Conservation (phyloP, 2,329 filamentous ascomycete species). For the Aspergillus puulaauensis region DNA sequence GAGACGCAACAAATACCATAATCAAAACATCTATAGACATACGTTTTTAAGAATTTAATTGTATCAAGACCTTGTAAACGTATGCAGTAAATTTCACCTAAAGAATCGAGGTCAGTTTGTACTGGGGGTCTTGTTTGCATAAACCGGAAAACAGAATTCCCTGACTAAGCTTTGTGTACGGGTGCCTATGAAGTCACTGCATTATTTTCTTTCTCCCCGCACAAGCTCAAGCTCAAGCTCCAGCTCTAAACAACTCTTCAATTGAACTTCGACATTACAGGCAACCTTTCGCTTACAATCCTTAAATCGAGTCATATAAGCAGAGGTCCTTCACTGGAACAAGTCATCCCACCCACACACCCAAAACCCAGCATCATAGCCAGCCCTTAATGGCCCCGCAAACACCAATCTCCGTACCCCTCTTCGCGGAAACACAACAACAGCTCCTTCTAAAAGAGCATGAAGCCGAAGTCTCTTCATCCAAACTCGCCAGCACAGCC, state of each 20-base stretch:
- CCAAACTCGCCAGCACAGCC: constrained; percentile 40
- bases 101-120: neutral
- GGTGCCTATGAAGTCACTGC: constrained; percentile 2
- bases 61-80: neutral
- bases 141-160: neutral
- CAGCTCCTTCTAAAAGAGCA: constrained; percentile 45
- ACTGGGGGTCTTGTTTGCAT: neutral
- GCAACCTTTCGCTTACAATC: neutral
- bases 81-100: neutral
- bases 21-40: too few relatives aligned
- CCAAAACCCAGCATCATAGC: too few relatives aligned
- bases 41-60: neutral
- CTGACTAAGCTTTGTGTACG: constrained; percentile 7
- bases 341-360: too few relatives aligned
- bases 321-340: too few relatives aligned
- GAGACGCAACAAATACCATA: too few relatives aligned
- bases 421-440: constrained; percentile 45
- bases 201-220: constrained; percentile 1
- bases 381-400: constrained; percentile 4
- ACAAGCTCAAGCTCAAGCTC: constrained; percentile 1
- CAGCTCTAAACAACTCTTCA: neutral
- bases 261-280: neutral
- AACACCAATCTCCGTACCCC: constrained; percentile 35
- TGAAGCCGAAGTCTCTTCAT: constrained; percentile 45
- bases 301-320: too few relatives aligned